Base-by-base conservation (phyloP, 352 stramenopile species). In the Phytopythium litorale region DNA sequence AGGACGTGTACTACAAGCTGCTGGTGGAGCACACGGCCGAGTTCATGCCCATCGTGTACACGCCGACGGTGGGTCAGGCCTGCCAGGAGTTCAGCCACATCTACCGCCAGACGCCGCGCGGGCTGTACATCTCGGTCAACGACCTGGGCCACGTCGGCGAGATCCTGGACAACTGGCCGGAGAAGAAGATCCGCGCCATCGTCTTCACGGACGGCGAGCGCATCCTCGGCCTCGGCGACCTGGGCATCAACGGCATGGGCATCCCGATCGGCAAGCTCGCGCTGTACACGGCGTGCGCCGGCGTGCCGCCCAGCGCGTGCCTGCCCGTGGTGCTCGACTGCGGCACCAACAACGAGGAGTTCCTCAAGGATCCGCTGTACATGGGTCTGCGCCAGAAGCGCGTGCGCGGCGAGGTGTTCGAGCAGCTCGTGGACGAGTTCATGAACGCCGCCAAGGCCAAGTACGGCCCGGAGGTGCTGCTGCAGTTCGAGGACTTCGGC, bases 1-100 rank as follows among this genome's bases (percentile, higher is more conserved):
- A 97, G 65, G 72, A 88, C 56, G 78, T 98, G 46, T 98, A 97
- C 89, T 98, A 97, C 78, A 85, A 83, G 46, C 75, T 98, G 60
- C 75, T 98, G 8, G 78, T 93, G 23, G 72, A 92, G 51, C 71
- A 98, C 81, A 96, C 90, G 49, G 68, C 76, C 23, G 89, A 98
- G 82, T 87, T 98, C 65, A 96, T 98, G 79, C 97, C 97, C 9
- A 88, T 99, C 38, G 97, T 99, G 60, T 99, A 99, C 78, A 99
- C 97, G 8, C 97, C 97, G 18, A 99, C 95, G 4, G 97, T 99
- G 0, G 97, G 96, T 48, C 88, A 98, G 56, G 87, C 78, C 30
- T 97, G 89, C 70, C 59, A 90, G 58, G 81, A 97, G 73, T 98
- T 98, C 78, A 94, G 76, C 58, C 78, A 88, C 63, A 91, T 91